Evolutionary conservation across 306 rosid species (phyloP), one percentile per base, ranked within the genome.

Genomic region (Delonix regia): DNA sequence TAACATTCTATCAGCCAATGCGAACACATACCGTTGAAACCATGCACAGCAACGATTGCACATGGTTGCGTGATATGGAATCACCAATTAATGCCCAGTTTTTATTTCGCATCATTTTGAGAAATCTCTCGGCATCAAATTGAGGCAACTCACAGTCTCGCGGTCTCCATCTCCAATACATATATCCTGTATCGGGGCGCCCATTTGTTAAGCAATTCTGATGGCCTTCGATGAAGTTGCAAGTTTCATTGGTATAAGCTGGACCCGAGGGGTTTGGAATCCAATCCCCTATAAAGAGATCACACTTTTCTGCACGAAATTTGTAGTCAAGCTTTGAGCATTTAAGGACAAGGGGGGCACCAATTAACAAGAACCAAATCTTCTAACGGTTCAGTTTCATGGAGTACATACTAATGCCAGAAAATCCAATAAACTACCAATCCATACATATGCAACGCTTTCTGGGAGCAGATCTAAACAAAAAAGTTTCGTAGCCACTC

Each of bases 11-110:
- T 72, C 47, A 28, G 27, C 21, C 24, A 79, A 49, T 87, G 34
- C 56, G 44, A 60, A 82, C 25, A 59, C 60, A n/a, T 87, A 94
- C 99, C 97, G 78, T 85, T 25, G 99, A 85, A 53, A 96, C 97
- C 86, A 90, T 76, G 87, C 99, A 96, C 63, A 96, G 78, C 83
- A 93, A 56, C 0, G 99, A 96, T 64, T 96, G 99, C 19, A 93
- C 96, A 81, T 96, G 99, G 85, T 96, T 96, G 44, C 99, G 98
- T 33, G 93, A 81, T 61, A 96, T 96, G 1, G 99, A 96, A 86
- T 96, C 99, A 9, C 99, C 99, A 21, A 96, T 88, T 76, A 96
- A 78, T 36, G 92, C 99, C 99, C 94, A 96, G 18, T 74, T 61
- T 82, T 93, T 96, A 76, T 86, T 71, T 78, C 97, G 89, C 99